Evolutionary conservation across 495 filamentous ascomycete species (phyloP).

Genomic region (Neurospora sp.): DNA sequence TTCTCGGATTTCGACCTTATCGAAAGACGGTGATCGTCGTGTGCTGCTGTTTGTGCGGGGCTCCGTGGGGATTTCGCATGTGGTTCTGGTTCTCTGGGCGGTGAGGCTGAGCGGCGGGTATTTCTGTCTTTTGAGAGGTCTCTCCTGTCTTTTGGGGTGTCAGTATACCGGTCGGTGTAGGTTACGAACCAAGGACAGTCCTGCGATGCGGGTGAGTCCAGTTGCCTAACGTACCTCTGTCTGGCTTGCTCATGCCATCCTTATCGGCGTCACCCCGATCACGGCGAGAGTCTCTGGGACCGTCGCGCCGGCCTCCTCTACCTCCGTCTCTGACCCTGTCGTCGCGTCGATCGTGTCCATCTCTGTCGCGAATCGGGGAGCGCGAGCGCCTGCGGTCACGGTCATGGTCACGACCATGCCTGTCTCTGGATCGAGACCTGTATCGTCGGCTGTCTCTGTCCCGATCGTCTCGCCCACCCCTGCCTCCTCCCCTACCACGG

Average conservation of each 20-base stretch:
- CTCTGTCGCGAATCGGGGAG: conserved; percentile 27
- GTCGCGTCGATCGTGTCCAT: conserved; percentile 20
- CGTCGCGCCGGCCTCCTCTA: conserved; percentile 5
- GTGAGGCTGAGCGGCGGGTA: background rate
- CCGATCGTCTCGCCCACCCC: conserved; percentile 4
- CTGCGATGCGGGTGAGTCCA: background rate
- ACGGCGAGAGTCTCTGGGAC: background rate
- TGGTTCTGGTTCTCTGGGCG: conserved; percentile 20
- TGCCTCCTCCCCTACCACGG: conserved; percentile 5
- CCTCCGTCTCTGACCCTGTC: conserved; percentile 6
- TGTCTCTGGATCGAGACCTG: conserved; percentile 32
- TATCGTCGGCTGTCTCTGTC: conserved; percentile 23
- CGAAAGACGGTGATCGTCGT: conserved; percentile 12
- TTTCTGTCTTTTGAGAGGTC: conserved; percentile 3
- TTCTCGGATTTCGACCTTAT: conserved; percentile 13
- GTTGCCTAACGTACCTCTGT: conserved; percentile 20
- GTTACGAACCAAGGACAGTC: background rate
- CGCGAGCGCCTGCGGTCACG: conserved; percentile 21
- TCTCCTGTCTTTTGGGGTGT: conserved; percentile 22
- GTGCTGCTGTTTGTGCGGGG: conserved; percentile 9
- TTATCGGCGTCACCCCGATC: background rate
- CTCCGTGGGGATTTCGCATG: conserved; percentile 22
- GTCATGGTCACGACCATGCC: conserved; percentile 10
- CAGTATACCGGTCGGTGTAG: background rate
- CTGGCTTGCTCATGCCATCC: conserved; percentile 11